Evolutionary conservation across 1,139 yeast genomes (phyloP).

Genomic region (Yamadazyma buinensis): DNA sequence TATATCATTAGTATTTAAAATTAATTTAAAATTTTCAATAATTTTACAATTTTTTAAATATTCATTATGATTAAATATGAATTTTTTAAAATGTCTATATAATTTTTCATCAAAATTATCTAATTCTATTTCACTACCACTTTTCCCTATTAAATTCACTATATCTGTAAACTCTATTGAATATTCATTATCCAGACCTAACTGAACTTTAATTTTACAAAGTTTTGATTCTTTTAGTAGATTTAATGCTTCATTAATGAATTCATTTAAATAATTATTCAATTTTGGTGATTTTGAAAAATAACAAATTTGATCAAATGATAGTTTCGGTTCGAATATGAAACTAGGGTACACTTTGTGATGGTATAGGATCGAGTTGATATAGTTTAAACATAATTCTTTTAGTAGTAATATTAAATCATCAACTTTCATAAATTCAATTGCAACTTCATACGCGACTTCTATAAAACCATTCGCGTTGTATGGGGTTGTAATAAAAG

Average conservation of each 20-base stretch:
- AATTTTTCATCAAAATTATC: conserved; percentile 24
- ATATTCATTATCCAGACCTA: conserved; percentile 21
- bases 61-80: conserved; percentile 29
- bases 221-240: conserved; percentile 17
- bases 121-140: conserved; percentile 15
- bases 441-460: too few species aligned
- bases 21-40: conserved; percentile 9
- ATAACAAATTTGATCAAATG: conserved; percentile 32
- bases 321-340: conserved; percentile 31
- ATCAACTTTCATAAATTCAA: conserved; percentile 21
- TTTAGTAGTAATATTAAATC: conserved; percentile 29
- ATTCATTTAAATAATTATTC: conserved; percentile 29
- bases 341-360: conserved; percentile 41
- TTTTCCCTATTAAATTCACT: conserved; percentile 8
- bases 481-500: too few species aligned
- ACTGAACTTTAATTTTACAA: conserved; percentile 19
- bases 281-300: conserved; percentile 18
- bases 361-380: conserved; percentile 45
- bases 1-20: conserved; percentile 7
- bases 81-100: conserved; percentile 23
- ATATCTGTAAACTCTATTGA: conserved; percentile 26
- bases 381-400: conserved; percentile 40
- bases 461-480: too few species aligned
- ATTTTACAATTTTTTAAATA: conserved; percentile 16
- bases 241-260: conserved; percentile 22